These are phyloP conservation scores for Hyparrhenia diplandra DNA, from an alignment of 176 grass and related monocot species.

Conservation along the genomic window DNA sequence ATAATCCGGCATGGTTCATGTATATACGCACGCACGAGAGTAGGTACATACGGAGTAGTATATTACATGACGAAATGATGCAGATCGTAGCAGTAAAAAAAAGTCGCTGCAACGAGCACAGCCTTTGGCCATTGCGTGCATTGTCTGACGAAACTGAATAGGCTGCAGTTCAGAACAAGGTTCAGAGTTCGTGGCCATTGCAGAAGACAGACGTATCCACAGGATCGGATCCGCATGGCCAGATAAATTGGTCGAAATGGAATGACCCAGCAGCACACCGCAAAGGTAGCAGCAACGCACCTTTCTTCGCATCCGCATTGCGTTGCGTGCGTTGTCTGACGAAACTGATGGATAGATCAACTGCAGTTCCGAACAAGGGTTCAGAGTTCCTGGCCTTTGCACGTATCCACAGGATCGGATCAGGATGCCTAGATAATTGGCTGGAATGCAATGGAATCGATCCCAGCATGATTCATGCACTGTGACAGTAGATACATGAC, in stretches of 20 bases:
- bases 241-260: too few species aligned
- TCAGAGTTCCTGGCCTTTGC: too few species aligned
- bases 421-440: background rate
- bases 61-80: too few species aligned
- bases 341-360: too few species aligned
- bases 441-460: background rate
- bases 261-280: too few species aligned
- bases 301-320: too few species aligned
- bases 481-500: too few species aligned
- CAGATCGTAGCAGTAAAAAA: background rate
- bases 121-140: background rate
- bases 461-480: slow-evolving; percentile 7
- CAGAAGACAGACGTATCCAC: background rate
- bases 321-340: too few species aligned
- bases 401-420: too few species aligned
- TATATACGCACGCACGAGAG: background rate
- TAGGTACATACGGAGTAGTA: background rate
- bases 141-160: background rate
- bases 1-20: background rate
- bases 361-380: too few species aligned
- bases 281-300: too few species aligned
- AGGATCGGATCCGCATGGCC: background rate
- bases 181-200: background rate
- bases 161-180: too few species aligned
- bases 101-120: background rate